These are phyloP conservation scores for Linum trigynum DNA, from an alignment of 345 rosid genomes.

Conservation along the genomic window DNA sequence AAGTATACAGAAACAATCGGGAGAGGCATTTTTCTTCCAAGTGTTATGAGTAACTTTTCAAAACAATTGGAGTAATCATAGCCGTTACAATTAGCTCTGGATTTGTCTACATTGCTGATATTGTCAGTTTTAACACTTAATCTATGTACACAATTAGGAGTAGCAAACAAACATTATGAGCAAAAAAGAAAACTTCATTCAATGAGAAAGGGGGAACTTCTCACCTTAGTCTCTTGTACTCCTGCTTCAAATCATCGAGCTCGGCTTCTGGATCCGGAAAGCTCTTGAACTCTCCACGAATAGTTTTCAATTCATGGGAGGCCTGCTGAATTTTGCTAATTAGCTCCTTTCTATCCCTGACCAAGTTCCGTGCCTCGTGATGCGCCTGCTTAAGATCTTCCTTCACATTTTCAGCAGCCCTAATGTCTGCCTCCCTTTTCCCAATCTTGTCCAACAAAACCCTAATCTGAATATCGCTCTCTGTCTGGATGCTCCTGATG, in stretches of 20 bases:
- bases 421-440: slow-evolving; percentile 44
- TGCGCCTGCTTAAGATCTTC: slow-evolving; percentile 62
- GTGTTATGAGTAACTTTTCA: too few relatives aligned
- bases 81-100: too few relatives aligned
- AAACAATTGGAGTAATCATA: too few relatives aligned
- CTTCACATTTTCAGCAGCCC: slow-evolving; percentile 55
- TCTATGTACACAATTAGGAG: too few relatives aligned
- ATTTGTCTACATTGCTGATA: too few relatives aligned
- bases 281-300: slow-evolving; percentile 32
- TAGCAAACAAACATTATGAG: too few relatives aligned
- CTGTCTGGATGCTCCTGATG: slow-evolving; percentile 58
- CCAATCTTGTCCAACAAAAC: slow-evolving; percentile 51
- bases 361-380: slow-evolving; percentile 54
- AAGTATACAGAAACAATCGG: too few relatives aligned
- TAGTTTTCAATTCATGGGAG: slow-evolving; percentile 48
- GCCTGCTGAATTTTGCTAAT: slow-evolving; percentile 43
- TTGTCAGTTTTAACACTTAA: too few relatives aligned
- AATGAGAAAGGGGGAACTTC: slow-evolving; percentile 10
- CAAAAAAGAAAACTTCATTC: neutral
- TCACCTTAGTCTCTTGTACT: slow-evolving; percentile 63
- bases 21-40: too few relatives aligned
- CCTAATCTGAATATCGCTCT: slow-evolving; percentile 67
- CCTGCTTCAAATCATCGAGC: slow-evolving; percentile 53
- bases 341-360: slow-evolving; percentile 50
- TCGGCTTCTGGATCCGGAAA: slow-evolving; percentile 44